phyloP scores from a whole-genome alignment of 2,329 filamentous ascomycete genomes.

The Emmonsiellopsis sp. region DNA sequence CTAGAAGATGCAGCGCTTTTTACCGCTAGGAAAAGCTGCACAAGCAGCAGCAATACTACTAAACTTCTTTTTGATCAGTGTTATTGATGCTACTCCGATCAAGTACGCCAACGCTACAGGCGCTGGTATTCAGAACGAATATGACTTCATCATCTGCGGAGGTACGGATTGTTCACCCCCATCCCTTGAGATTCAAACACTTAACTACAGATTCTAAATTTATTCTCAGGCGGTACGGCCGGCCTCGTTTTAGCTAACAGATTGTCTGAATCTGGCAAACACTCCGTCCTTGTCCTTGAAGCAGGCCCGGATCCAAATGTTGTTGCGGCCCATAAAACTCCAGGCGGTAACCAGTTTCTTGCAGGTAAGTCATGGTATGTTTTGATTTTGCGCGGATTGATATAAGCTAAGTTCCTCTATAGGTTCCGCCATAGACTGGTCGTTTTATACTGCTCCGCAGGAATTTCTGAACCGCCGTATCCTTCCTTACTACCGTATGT shows the following conservation, averaged over 20 bases:
- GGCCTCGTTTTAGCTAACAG: slow-evolving; percentile 17
- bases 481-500: slow-evolving; percentile 9
- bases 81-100: neutral
- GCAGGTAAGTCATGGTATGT: slow-evolving; percentile 9
- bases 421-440: slow-evolving; percentile 22
- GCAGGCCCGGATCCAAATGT: slow-evolving; percentile 13
- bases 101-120: neutral
- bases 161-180: slow-evolving; percentile 3
- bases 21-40: neutral
- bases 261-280: slow-evolving; percentile 12
- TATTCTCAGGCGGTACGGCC: slow-evolving; percentile 15
- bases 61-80: neutral
- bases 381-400: neutral
- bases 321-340: slow-evolving; percentile 19
- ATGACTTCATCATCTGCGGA: slow-evolving; percentile 14
- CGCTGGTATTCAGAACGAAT: slow-evolving; percentile 1
- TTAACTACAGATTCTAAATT: neutral
- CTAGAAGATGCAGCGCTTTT: neutral
- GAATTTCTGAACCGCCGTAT: slow-evolving; percentile 7
- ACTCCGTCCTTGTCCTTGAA: slow-evolving; percentile 13
- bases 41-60: neutral
- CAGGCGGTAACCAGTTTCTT: slow-evolving; percentile 20
- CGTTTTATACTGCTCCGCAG: slow-evolving; percentile 14
- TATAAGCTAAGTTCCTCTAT: neutral
- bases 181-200: neutral